Evolutionary conservation across 2,329 filamentous ascomycete genomes (phyloP), one percentile per base, ranked within the genome.

Genomic region (Xylariales sp.): DNA sequence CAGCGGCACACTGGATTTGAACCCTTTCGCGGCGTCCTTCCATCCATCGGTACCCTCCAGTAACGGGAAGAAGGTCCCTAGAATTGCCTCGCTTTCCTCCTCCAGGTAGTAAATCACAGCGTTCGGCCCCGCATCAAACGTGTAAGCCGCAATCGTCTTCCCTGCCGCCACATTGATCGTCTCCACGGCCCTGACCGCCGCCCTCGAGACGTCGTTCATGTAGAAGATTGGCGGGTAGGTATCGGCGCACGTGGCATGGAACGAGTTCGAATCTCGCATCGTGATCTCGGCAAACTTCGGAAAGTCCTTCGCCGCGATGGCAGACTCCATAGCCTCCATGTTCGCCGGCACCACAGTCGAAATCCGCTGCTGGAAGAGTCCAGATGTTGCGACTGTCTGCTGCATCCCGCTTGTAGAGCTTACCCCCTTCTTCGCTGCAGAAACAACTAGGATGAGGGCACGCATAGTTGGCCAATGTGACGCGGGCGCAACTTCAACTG

Each of bases 201-300:
- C 88, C 27, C 86, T 75, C 15, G 85, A 91, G 12, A 91, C 83
- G 61, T 98, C 93, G 67, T 96, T 98, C 75, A 98, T 83, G 73
- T 98, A 98, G 68, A 95, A 96, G 60, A 98, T 98, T 14, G 94
- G 93, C 32, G 94, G 93, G 68, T 88, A 89, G 2, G 93, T 97
- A 62, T 98, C 93, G 54, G 94, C 73, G 63, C 93, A 97, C 43
- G 84, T 88, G 27, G 93, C 88, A 65, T 98, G 93, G 80, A 98
- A 98, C 45, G 82, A 88, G 70, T 98, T 98, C 60, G 86, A 94
- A 62, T 98, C 93, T 63, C 83, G 84, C 90, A 96, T 98, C 12
- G 93, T 95, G 47, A 96, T 77, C 61, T 87, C 82, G 18, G 85
- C 93, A 59, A 98, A 98, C 15, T 76, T 71, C 54, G 82, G 78